Conservation (phyloP, 106 monocot species). For the Acanthochlamys bracteata region DNA sequence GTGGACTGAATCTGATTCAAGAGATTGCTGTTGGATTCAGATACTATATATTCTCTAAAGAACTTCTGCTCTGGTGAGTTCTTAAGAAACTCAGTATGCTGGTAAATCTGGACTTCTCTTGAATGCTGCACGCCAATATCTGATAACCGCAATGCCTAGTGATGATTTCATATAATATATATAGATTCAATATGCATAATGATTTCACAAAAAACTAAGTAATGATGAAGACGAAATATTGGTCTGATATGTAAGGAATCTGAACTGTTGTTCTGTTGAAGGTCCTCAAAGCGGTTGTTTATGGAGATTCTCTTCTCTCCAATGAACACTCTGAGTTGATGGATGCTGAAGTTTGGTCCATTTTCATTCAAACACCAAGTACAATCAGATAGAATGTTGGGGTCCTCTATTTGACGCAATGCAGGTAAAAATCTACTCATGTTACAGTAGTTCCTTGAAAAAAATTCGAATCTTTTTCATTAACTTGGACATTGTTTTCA, state of each 20-base stretch:
- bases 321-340: slow-evolving; percentile 58
- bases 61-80: slow-evolving; percentile 75
- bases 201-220: background rate
- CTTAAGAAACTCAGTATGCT: too few relatives aligned
- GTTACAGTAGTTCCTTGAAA: background rate
- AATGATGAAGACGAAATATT: background rate
- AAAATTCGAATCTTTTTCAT: background rate
- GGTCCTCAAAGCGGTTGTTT: slow-evolving; percentile 82
- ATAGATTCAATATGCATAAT: background rate
- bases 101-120: too few relatives aligned
- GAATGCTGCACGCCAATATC: too few relatives aligned
- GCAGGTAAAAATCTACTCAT: slow-evolving; percentile 27
- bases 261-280: slow-evolving; percentile 3
- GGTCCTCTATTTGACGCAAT: slow-evolving; percentile 78
- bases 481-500: background rate
- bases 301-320: slow-evolving; percentile 74
- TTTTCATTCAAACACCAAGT: slow-evolving; percentile 80
- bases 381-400: slow-evolving; percentile 85
- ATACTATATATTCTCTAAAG: slow-evolving; percentile 89
- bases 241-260: too few relatives aligned
- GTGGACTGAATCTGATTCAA: slow-evolving; percentile 67
- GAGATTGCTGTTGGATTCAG: slow-evolving; percentile 72
- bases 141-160: background rate
- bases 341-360: slow-evolving; percentile 74
- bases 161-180: too few relatives aligned